These are phyloP conservation scores for Mortierella sp. DNA, from an alignment of 371 early-diverging fungal genomes.

Conservation along the genomic window DNA sequence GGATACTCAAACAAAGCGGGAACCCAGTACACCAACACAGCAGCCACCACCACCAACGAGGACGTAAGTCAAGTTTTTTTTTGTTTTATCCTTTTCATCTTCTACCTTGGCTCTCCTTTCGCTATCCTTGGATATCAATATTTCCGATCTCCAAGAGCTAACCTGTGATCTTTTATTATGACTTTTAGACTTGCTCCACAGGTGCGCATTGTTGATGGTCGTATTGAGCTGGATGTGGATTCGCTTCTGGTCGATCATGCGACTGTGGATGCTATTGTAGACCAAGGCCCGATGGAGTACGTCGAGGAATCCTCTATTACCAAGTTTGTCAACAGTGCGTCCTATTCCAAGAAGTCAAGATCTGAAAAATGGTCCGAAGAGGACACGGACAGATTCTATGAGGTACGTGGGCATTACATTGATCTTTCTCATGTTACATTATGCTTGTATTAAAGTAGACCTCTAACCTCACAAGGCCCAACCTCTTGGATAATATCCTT, in stretches of 20 bases:
- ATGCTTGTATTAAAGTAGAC: too few relatives aligned
- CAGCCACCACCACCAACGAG: constrained; percentile 23
- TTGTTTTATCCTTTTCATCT: too few relatives aligned
- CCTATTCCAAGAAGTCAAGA: constrained; percentile 58
- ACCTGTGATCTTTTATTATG: neutral
- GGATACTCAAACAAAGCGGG: constrained; percentile 20
- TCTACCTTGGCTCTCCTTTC: too few relatives aligned
- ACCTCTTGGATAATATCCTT: constrained; percentile 34
- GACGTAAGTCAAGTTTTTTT: too few relatives aligned
- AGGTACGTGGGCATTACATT: constrained; percentile 59
- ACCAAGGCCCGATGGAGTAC: constrained; percentile 65
- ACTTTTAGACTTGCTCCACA: constrained; percentile 66
- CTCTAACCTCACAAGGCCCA: too few relatives aligned
- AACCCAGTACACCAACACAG: constrained; percentile 31
- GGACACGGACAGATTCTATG: constrained; percentile 74
- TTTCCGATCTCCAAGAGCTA: neutral
- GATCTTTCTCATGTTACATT: too few relatives aligned
- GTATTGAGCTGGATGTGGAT: constrained; percentile 72
- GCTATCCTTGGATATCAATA: too few relatives aligned
- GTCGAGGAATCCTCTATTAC: constrained; percentile 74
- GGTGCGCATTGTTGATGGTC: constrained; percentile 71
- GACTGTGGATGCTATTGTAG: constrained; percentile 38
- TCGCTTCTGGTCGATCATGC: constrained; percentile 64
- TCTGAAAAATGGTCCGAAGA: constrained; percentile 63
- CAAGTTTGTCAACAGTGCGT: constrained; percentile 66